Evolutionary conservation across 1,284 basidiomycete genomes (phyloP).

Genomic region (Papiliotrema laurentii): DNA sequence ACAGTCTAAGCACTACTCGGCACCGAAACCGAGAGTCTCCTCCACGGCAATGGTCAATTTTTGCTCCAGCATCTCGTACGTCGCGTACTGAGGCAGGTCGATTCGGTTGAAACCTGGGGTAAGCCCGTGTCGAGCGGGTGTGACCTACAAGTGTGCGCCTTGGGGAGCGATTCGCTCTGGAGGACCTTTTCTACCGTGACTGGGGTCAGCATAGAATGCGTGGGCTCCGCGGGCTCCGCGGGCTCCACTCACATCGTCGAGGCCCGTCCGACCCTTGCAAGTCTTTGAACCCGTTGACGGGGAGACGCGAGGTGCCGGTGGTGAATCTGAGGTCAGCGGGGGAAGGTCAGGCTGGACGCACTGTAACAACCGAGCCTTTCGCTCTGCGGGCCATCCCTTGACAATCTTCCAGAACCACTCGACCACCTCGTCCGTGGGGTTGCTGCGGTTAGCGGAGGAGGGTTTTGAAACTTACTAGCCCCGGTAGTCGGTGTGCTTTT

Average conservation of each 20-base stretch:
- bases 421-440: slow-evolving; percentile 75
- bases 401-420: slow-evolving; percentile 99
- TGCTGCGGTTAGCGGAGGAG: slow-evolving; percentile 55
- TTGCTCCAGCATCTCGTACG: slow-evolving; percentile 81
- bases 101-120: slow-evolving; percentile 62
- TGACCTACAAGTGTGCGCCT: slow-evolving; percentile 66
- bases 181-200: slow-evolving; percentile 96
- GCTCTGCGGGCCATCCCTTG: slow-evolving; percentile 90
- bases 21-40: slow-evolving; percentile 53
- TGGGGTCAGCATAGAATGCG: slow-evolving; percentile 40
- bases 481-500: slow-evolving; percentile 59
- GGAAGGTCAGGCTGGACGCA: background rate
- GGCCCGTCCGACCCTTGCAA: slow-evolving; percentile 96
- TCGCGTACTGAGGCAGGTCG: slow-evolving; percentile 86
- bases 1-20: slow-evolving; percentile 28
- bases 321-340: slow-evolving; percentile 56
- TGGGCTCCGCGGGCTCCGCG: background rate
- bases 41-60: slow-evolving; percentile 87
- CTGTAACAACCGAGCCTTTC: slow-evolving; percentile 54
- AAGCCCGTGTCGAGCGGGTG: background rate
- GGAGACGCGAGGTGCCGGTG: slow-evolving; percentile 89
- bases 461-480: slow-evolving; percentile 47
- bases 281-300: slow-evolving; percentile 99
- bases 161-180: slow-evolving; percentile 82
- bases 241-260: slow-evolving; percentile 40